Base-by-base conservation (phyloP, 2,329 filamentous ascomycete genomes). In the Talaromyces amestolkiae region DNA sequence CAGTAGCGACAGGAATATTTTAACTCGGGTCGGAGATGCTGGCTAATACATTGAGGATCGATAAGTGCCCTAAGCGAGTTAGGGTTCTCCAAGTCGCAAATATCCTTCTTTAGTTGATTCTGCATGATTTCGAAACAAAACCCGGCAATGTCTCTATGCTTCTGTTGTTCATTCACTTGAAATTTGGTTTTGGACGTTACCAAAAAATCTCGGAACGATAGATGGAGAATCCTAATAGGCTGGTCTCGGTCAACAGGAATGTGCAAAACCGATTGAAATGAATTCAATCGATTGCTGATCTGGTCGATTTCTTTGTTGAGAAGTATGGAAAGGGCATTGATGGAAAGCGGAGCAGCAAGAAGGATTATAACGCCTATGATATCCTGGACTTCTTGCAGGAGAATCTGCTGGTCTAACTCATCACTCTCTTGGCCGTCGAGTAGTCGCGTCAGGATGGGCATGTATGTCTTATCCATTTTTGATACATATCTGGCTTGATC, bases 161-260 rank as follows among this genome's bases (percentile, higher is more conserved):
- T 62, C 15, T 62, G 2, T 15, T 13, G 1, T 24, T 62, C 31
- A n/a, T 62, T 10, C 17, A 63, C 41, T 2, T 6, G 31, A 6
- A 58, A 56, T 17, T 58, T 58, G 17, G 70, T 69, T 59, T 69
- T 51, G 22, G 49, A 60, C 35, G 51, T 15, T 1, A 72, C 63
- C 43, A 76, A 66, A 60, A 74, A 76, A 54, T 77, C 72, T 22
- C 70, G 70, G 59, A 76, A 76, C 61, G 72, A 76, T 63, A 70
- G 66, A 65, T 74, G 72, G 10, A 74, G 65, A n/a, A 72, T 67
- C 11, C 68, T 51, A 10, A 59, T 5, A 15, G 56, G 39, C n/a
- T 5, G 17, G 17, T 43, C 37, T 22, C n/a, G 56, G 27, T n/a
- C n/a, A 19, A 9, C 11, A 9, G 51, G 51, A 11, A 56, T n/a